A percentile compares a stretch with the other conserved stretches of the same genome.
Conservation (phyloP, 257 asterid species). For the Catharanthus roseus region DNA sequence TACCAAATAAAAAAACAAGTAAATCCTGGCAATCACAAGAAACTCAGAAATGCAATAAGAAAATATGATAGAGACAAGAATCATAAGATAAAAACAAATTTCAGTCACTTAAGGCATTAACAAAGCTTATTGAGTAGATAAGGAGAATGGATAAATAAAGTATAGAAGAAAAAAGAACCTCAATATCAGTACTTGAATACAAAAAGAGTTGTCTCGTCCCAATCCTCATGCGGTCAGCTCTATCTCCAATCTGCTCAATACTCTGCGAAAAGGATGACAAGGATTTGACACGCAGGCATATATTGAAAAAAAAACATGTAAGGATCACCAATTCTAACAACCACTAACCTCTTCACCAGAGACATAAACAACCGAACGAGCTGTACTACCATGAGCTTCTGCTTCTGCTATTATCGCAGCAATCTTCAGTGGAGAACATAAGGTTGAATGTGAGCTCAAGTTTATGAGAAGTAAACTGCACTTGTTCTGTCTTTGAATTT, state of each 20-base stretch:
- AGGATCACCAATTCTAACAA: neutral
- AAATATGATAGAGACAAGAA: neutral
- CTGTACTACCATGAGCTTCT: constrained; percentile 25
- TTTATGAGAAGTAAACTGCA: constrained; percentile 10
- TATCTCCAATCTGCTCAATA: constrained; percentile 85
- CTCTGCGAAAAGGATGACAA: constrained; percentile 48
- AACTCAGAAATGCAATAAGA: neutral
- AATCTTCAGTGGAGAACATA: constrained; percentile 43
- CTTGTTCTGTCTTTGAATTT: neutral
- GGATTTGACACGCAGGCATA: neutral
- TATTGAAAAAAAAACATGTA: no score
- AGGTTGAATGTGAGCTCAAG: constrained; percentile 15
- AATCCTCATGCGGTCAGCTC: constrained; percentile 84
- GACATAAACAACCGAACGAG: constrained; percentile 76
- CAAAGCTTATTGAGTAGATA: neutral
- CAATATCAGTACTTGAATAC: constrained; percentile 82
- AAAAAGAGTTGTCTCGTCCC: constrained; percentile 56
- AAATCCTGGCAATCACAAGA: neutral
- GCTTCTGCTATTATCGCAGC: constrained; percentile 82
- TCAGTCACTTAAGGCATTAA: neutral
- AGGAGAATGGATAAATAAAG: neutral
- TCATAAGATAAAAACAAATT: neutral
- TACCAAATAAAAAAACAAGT: neutral
- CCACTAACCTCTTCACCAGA: constrained; percentile 93
- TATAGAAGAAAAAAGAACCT: constrained; percentile 42